A percentile compares a stretch with the other conserved stretches of the same genome.
phyloP scores from a whole-genome alignment of 73 alveolate species.

The Paramecium sonneborni region DNA sequence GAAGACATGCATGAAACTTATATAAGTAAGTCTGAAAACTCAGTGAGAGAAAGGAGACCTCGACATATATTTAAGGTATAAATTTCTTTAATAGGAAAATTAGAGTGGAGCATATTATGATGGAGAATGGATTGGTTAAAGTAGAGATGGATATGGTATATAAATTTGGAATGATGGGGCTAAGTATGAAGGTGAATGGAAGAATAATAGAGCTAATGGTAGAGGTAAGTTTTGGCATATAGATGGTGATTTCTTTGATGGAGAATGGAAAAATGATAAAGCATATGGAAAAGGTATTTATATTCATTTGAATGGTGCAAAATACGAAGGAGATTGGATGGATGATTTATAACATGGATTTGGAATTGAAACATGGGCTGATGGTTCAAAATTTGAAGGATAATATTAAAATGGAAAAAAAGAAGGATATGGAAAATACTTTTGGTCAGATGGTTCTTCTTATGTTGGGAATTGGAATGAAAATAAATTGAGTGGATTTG shows the following conservation, averaged over 20 bases:
- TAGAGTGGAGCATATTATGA: conserved; percentile 65
- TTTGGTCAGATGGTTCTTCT: conserved; percentile 76
- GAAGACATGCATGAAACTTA: conserved; percentile 5
- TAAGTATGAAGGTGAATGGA: conserved; percentile 70
- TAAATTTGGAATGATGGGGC: conserved; percentile 68
- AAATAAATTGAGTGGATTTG: conserved; percentile 78
- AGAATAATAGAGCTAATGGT: conserved; percentile 64
- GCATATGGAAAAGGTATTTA: conserved; percentile 67
- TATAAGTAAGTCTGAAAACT: background rate
- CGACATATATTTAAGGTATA: conserved; percentile 39
- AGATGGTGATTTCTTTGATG: conserved; percentile 69
- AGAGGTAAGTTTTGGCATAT: conserved; percentile 71
- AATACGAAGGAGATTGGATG: conserved; percentile 75
- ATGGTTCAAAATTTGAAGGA: conserved; percentile 77
- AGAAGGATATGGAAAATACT: conserved; percentile 78
- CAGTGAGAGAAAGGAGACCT: conserved; percentile 56
- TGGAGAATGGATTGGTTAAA: conserved; percentile 72
- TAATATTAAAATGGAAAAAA: conserved; percentile 76
- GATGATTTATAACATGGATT: conserved; percentile 72
- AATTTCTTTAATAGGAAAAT: background rate
- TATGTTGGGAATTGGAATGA: conserved; percentile 81
- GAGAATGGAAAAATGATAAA: conserved; percentile 69
- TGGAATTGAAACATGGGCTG: conserved; percentile 80
- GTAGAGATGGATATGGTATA: conserved; percentile 67
- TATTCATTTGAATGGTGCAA: conserved; percentile 66